Base-by-base conservation (phyloP, 2,329 filamentous ascomycete genomes). In the Fusarium luffae region DNA sequence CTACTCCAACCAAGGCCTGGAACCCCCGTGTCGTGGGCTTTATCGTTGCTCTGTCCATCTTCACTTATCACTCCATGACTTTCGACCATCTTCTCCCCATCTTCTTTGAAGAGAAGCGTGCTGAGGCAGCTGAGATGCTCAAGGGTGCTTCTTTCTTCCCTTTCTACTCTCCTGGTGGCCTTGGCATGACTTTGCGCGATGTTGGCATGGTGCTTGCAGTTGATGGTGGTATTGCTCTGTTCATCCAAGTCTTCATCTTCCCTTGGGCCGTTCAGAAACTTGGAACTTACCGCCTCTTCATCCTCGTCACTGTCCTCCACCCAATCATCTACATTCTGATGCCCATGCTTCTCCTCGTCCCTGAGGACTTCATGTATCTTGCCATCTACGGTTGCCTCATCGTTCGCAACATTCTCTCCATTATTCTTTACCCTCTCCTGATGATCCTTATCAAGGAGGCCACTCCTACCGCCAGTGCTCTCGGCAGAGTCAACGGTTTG, bases 61-160 rank as follows among this genome's bases (percentile, higher is more conserved):
- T 97, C 82, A 96, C 93, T 7, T 97, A 97, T 78, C 94, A 98
- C 80, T 93, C 92, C 40, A 98, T 98, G 94, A 94, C 92, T 1
- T 98, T 93, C 80, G 95, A 98, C 76, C 93, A 97, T 77, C 86
- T 98, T 1, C 85, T 97, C 56, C 94, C 94, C 10, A 97, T 98
- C 63, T 98, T 97, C 81, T 89, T 97, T 54, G 94, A 98, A 78
- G 94, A 97, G 74, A 85, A 89, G 42, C 86, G 87, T 30, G 82
- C 80, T 66, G 77, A 80, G 27, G 76, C 82, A 47, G 79, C 82
- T 43, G 77, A 82, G 8, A 69, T 80, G 25, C 65, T 78, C 43
- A 72, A 71, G n/a, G 42, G 71, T 48, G 64, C 71, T 52, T 61
- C 74, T n/a, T 74, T 76, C 43, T 85, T 80, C 70, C 82, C 78